These are phyloP conservation scores for Eucalyptus erythrocorys DNA, from an alignment of 345 rosid genomes.

Conservation along the genomic window DNA sequence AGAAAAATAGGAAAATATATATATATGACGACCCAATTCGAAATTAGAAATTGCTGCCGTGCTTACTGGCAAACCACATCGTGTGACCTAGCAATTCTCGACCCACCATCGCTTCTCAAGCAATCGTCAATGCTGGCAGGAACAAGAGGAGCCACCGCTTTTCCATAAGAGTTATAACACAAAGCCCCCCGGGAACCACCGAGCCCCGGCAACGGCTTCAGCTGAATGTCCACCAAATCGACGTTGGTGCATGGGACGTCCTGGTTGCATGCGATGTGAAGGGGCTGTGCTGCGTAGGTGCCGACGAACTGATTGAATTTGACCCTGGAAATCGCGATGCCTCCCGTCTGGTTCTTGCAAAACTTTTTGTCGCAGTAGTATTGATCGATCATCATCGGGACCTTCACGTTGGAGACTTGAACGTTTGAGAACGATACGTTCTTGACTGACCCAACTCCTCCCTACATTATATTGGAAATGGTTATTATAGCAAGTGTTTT, in stretches of 20 bases:
- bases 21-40: not conserved
- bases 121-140: constrained; percentile 86
- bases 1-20: not conserved
- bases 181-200: constrained; percentile 26
- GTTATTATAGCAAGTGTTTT: not conserved
- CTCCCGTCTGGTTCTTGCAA: constrained; percentile 71
- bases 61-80: constrained; percentile 31
- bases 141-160: constrained; percentile 50
- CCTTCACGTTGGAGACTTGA: constrained; percentile 54
- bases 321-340: constrained; percentile 60
- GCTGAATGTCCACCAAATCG: constrained; percentile 43
- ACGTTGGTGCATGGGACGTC: constrained; percentile 63
- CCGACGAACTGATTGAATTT: constrained; percentile 55
- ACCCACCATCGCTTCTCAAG: constrained; percentile 24
- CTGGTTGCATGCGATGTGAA: constrained; percentile 68
- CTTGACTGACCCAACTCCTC: constrained; percentile 67
- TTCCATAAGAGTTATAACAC: constrained; percentile 88
- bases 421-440: constrained; percentile 69
- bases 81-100: constrained; percentile 30
- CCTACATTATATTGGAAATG: constrained; percentile 16
- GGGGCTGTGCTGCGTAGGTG: constrained; percentile 49
- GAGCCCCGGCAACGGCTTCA: constrained; percentile 31
- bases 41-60: no score
- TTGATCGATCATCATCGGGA: constrained; percentile 75
- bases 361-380: constrained; percentile 67